Percentiles rank a stretch among this genome's conserved stretches.
Conservation (phyloP, 179 eudicot species). For the Nepenthes alata region DNA sequence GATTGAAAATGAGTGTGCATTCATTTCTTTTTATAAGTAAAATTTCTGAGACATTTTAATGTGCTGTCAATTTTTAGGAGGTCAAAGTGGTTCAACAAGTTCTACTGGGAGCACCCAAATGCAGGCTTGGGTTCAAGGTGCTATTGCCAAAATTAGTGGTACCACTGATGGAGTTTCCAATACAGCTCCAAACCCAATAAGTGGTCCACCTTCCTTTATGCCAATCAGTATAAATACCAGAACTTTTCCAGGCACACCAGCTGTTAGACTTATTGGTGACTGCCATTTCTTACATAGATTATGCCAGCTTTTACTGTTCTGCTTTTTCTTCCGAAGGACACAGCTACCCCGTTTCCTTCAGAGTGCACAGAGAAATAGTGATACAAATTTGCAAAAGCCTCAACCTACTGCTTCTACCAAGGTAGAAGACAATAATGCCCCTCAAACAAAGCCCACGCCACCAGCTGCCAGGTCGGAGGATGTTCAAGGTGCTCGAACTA, state of each 20-base stretch:
- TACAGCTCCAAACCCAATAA: constrained; percentile 60
- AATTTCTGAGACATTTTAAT: no score
- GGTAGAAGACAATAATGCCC: constrained; percentile 53
- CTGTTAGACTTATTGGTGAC: constrained; percentile 96
- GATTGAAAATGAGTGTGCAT: no score
- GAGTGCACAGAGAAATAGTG: constrained; percentile 51
- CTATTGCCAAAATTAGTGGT: constrained; percentile 93
- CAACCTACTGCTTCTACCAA: constrained; percentile 48
- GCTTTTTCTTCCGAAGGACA: constrained; percentile 78
- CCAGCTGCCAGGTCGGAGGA: constrained; percentile 41
- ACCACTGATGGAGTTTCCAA: constrained; percentile 61
- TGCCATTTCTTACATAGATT: constrained; percentile 87
- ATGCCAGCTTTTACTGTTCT: constrained; percentile 88
- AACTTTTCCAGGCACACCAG: constrained; percentile 98
- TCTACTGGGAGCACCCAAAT: constrained; percentile 88
- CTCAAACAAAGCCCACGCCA: constrained; percentile 40
- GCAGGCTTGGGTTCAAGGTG: constrained; percentile 99
- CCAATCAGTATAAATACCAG: constrained; percentile 97
- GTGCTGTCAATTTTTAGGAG: constrained; percentile 27
- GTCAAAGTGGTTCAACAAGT: constrained; percentile 70
- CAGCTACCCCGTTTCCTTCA: constrained; percentile 62
- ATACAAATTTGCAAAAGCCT: constrained; percentile 47
- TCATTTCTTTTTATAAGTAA: no score
- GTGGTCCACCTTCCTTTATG: constrained; percentile 70
- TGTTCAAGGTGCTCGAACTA: constrained; percentile 34